Percentiles rank a stretch among this genome's conserved stretches.
These are phyloP conservation scores for Skeletonema costatum DNA, from an alignment of 108 stramenopile species.

Conservation along the genomic window DNA sequence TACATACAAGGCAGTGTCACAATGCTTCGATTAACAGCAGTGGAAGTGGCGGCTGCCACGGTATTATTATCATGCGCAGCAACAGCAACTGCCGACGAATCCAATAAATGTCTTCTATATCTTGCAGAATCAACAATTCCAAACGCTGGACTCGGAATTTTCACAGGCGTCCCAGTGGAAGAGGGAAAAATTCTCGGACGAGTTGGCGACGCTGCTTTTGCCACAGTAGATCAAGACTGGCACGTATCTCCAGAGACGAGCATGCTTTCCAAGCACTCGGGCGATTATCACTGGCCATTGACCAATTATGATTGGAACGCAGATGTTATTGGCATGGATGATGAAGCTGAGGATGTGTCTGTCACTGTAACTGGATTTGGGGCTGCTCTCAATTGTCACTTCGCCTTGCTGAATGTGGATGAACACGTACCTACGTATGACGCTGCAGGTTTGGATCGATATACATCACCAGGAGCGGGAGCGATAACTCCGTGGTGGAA, in stretches of 20 bases:
- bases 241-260: conserved; percentile 24
- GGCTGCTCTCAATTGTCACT: conserved; percentile 52
- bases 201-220: conserved; percentile 47
- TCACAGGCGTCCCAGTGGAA: conserved; percentile 31
- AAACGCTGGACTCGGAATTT: conserved; percentile 42
- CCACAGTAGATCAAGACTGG: conserved; percentile 51
- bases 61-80: neutral
- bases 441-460: conserved; percentile 36
- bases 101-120: conserved; percentile 37
- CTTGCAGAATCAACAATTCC: conserved; percentile 51
- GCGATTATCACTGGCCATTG: conserved; percentile 53
- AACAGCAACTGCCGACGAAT: conserved; percentile 6
- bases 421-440: conserved; percentile 36
- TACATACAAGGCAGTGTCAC: too few relatives aligned
- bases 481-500: conserved; percentile 48
- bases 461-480: conserved; percentile 50
- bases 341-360: conserved; percentile 42
- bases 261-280: conserved; percentile 22
- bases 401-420: conserved; percentile 46
- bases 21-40: too few relatives aligned
- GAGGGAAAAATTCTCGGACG: conserved; percentile 33
- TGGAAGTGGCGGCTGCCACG: neutral
- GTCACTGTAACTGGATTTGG: conserved; percentile 50
- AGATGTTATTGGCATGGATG: conserved; percentile 33
- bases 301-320: conserved; percentile 56